phyloP scores from a whole-genome alignment of 441 rosid species.

The Gossypium lobatum region DNA sequence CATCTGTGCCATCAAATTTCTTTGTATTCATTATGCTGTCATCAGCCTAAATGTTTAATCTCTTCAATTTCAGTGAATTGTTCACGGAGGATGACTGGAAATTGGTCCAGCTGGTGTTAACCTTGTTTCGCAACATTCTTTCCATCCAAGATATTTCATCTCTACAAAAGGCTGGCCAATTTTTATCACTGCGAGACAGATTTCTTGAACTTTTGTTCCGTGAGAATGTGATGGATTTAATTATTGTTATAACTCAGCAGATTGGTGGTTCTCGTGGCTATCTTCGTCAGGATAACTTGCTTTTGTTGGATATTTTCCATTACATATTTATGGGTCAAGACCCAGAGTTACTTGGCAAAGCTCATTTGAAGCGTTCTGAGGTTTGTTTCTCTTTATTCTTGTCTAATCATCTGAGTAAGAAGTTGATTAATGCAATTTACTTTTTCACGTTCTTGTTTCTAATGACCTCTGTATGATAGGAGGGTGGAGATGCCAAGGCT shows the following conservation, averaged over 20 bases:
- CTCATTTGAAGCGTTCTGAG: conserved; percentile 42
- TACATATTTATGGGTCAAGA: conserved; percentile 76
- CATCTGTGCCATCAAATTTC: background rate
- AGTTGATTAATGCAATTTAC: background rate
- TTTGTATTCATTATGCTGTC: conserved; percentile 1
- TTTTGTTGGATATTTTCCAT: conserved; percentile 70
- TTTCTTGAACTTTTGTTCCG: conserved; percentile 70
- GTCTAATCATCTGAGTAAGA: background rate
- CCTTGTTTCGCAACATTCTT: conserved; percentile 77
- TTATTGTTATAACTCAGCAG: conserved; percentile 65
- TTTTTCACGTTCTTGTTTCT: conserved; percentile 7
- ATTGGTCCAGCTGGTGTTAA: conserved; percentile 84
- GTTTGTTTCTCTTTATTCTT: conserved; percentile 23
- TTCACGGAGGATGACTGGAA: conserved; percentile 97
- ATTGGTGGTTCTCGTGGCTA: conserved; percentile 43
- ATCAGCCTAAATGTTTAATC: background rate
- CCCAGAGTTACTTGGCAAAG: conserved; percentile 60
- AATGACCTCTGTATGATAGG: conserved; percentile 28
- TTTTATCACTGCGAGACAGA: conserved; percentile 68
- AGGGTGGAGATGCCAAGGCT: conserved; percentile 39
- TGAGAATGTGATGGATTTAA: conserved; percentile 83
- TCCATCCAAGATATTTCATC: conserved; percentile 72
- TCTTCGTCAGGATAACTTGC: conserved; percentile 82
- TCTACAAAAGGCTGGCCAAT: conserved; percentile 64
- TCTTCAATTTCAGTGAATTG: conserved; percentile 45